A percentile compares a stretch with the other conserved stretches of the same genome.
These are phyloP conservation scores for Rhexocercosporidium sp. DNA, from an alignment of 2,329 filamentous ascomycete genomes.

Conservation along the genomic window DNA sequence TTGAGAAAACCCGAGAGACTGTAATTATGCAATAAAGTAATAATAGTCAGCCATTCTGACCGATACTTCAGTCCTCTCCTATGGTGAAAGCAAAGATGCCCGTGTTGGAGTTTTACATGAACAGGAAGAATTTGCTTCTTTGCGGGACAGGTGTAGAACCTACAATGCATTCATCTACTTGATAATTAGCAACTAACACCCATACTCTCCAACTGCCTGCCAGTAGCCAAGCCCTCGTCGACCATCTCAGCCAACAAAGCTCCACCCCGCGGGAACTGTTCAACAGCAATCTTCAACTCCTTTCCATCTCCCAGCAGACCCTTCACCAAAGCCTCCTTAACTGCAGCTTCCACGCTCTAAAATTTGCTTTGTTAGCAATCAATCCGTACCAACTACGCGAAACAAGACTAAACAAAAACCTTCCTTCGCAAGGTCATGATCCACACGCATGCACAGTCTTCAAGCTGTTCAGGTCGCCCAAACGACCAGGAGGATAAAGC, in stretches of 20 bases:
- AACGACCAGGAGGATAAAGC: background rate
- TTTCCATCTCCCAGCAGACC: conserved; percentile 49
- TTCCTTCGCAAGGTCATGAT: no score
- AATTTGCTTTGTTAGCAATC: background rate
- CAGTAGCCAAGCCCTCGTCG: conserved; percentile 6
- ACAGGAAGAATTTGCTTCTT: no score
- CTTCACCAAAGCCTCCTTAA: conserved; percentile 54
- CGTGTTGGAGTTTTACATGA: no score
- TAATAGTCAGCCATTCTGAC: background rate
- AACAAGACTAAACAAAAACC: no score
- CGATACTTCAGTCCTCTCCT: background rate
- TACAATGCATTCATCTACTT: no score
- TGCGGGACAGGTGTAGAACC: no score
- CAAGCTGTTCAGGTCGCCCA: background rate
- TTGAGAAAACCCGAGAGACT: background rate
- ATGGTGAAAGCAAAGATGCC: background rate
- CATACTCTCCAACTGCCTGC: background rate
- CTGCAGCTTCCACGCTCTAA: conserved; percentile 46
- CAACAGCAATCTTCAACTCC: conserved; percentile 25
- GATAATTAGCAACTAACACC: background rate
- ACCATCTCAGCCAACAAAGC: conserved; percentile 4
- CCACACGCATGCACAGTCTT: background rate
- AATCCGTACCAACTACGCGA: no score
- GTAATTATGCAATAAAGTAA: conserved; percentile 16
- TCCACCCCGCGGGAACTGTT: background rate